Base-by-base conservation (phyloP, 176 grass and related monocot genomes). In the Musa troglodytarum region DNA sequence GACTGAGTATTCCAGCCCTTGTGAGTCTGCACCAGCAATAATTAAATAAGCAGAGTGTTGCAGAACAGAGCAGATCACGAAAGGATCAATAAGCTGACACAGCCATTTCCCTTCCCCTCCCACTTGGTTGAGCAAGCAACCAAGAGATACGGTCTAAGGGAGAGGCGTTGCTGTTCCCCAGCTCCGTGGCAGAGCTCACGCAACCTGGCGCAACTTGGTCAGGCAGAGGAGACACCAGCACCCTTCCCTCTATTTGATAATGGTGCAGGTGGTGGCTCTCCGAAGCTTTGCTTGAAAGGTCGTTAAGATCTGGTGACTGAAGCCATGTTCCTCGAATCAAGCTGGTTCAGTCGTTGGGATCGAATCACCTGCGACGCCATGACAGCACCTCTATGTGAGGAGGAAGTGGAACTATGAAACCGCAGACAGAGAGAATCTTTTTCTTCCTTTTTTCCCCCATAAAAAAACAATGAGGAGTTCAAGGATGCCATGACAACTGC, bases 1-100 rank as follows among this genome's bases (percentile, higher is more conserved):
- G 77, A 89, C 56, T 62, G 82, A 90, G 84, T 90, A 90, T 82
- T 58, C 75, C 79, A 87, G 77, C 76, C 79, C 78, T 79, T 80
- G 78, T 50, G 50, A 74, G 61, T 72, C 51, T 72, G 81, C 79
- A 79, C 79, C 79, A 78, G 59, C 71, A 78, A 74, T 49, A 77
- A 82, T 61, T 54, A 77, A 62, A 79, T 15, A 79, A 75, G 2
- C 13, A 74, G 77, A 80, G 73, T 17, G 78, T 21, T 64, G 80
- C 43, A 28, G 63, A 82, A 65, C 78, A 26, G 59, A 49, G 1
- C 63, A 78, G 34, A 43, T 43, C 34, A 67, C 52, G 17, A 70
- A 58, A 56, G 52, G 34, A 59, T 70, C 68, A 43, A 6, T 43
- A 43, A 43, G 77, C 76, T 78, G 75, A 62, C 71, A 88, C 78